Evolutionary conservation across 1,284 basidiomycete genomes (phyloP).

Genomic region (Apiotrichum sp.): DNA sequence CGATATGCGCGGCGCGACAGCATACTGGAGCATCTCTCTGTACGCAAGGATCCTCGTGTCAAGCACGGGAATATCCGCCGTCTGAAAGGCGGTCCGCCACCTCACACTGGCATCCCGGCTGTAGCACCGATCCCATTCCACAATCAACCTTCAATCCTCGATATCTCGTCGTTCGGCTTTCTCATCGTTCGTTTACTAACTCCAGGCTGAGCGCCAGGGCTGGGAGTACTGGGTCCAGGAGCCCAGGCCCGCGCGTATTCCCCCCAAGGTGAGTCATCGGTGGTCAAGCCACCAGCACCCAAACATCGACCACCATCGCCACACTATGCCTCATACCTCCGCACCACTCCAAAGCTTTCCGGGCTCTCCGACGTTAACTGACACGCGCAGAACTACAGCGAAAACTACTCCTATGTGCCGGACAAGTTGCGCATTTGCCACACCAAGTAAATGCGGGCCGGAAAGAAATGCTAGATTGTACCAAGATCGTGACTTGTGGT

Average conservation of each 20-base stretch:
- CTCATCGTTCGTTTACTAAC: constrained; percentile 1
- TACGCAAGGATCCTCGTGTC: too few species aligned
- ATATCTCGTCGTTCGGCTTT: too few species aligned
- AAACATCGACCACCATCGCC: background rate
- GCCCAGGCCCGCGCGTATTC: constrained; percentile 63
- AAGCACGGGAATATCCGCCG: too few species aligned
- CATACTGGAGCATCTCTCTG: too few species aligned
- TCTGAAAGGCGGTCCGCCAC: too few species aligned
- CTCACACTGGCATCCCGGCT: too few species aligned
- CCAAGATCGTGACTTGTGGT: too few species aligned
- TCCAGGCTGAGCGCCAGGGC: constrained; percentile 46
- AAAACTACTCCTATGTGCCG: constrained; percentile 83
- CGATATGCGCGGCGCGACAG: too few species aligned
- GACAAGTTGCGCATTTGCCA: constrained; percentile 76
- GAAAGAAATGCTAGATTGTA: constrained; percentile 1
- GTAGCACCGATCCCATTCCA: too few species aligned
- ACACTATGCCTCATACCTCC: background rate
- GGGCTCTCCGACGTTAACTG: background rate
- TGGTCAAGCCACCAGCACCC: too few species aligned
- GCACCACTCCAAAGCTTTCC: background rate
- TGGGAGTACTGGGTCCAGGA: constrained; percentile 58
- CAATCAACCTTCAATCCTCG: too few species aligned
- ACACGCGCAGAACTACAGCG: constrained; percentile 42
- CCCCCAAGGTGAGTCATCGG: constrained; percentile 56
- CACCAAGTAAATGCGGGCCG: constrained; percentile 70